Evolutionary conservation across 2,329 filamentous ascomycete genomes (phyloP), one percentile per base, ranked within the genome.

Genomic region (Trichoderma simmonsii): DNA sequence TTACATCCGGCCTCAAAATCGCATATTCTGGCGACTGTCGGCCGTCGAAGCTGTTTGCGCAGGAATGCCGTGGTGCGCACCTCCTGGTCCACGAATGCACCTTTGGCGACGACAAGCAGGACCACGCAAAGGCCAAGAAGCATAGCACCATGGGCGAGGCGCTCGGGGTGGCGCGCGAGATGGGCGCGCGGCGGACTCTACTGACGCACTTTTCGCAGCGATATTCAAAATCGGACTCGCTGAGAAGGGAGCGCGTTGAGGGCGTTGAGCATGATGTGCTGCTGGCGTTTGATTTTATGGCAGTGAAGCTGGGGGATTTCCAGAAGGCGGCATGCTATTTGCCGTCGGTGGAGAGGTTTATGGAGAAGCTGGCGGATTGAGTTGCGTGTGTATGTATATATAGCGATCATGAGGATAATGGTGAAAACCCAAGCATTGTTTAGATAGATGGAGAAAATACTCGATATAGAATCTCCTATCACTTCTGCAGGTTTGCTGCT

Each of bases 121-220:
- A 87, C 18, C 95, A 98, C 77, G 96, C 96, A 4, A 79, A 87
- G 32, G 93, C 92, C 66, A 99, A 99, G 88, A 94, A 92, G 78
- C 96, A 99, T 84, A 93, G 89, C 51, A 99, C 96, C 9, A 93
- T 94, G 73, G 88, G 88, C 15, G 96, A 99, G 83, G 96, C 96
- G 1, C 87, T 99, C 4, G 86, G 85, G 59, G 88, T 98, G 3
- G 95, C 92, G 2, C 86, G 87, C 14, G 83, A 85, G 60, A 99
- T 99, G 96, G 82, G 87, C 32, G 96, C 95, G 0, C 89, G 91
- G 74, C 87, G 93, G 18, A 91, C 96, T 18, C 83, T 99, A 70
- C 86, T 99, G 63, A 99, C 96, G 8, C 96, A 99, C 81, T 99
- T 99, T 82, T 95, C 91, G 70, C 96, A 99, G 83, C 88, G 96